Evolutionary conservation across 2,329 filamentous ascomycete species (phyloP).

Genomic region (Emericellopsis cladophorae): DNA sequence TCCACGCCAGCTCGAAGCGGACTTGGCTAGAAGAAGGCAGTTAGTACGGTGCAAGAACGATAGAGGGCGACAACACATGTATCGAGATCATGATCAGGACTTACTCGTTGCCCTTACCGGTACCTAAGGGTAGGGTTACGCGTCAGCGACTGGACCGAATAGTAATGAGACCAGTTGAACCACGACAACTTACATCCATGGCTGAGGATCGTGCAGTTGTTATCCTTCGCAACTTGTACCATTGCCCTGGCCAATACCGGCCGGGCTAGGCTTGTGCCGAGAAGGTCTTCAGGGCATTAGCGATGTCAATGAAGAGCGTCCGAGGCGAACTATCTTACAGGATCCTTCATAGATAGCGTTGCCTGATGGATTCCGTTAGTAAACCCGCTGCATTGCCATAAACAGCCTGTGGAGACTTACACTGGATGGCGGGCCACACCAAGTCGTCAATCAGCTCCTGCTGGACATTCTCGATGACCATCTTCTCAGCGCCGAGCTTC

Average conservation of each 20-base stretch:
- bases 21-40: slow-evolving; percentile 11
- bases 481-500: slow-evolving; percentile 12
- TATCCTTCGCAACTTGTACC: slow-evolving; percentile 28
- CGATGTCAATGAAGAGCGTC: too few species aligned
- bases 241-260: slow-evolving; percentile 53
- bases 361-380: background rate
- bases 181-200: slow-evolving; percentile 25
- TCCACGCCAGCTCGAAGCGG: slow-evolving; percentile 21
- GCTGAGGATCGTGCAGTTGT: slow-evolving; percentile 23
- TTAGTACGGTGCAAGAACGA: background rate
- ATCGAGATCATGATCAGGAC: background rate
- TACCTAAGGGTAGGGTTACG: slow-evolving; percentile 1
- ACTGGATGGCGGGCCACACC: slow-evolving; percentile 64
- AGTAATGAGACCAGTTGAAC: background rate
- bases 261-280: slow-evolving; percentile 44
- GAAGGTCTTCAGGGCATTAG: slow-evolving; percentile 6
- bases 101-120: slow-evolving; percentile 4
- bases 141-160: too few species aligned
- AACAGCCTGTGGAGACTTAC: slow-evolving; percentile 9
- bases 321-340: background rate
- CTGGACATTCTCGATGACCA: slow-evolving; percentile 47
- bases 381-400: too few species aligned
- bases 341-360: slow-evolving; percentile 49
- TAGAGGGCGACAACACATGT: too few species aligned
- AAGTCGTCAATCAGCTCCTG: slow-evolving; percentile 64